phyloP scores from a whole-genome alignment of 805 yeast species.

The Nakazawaea holstii region DNA sequence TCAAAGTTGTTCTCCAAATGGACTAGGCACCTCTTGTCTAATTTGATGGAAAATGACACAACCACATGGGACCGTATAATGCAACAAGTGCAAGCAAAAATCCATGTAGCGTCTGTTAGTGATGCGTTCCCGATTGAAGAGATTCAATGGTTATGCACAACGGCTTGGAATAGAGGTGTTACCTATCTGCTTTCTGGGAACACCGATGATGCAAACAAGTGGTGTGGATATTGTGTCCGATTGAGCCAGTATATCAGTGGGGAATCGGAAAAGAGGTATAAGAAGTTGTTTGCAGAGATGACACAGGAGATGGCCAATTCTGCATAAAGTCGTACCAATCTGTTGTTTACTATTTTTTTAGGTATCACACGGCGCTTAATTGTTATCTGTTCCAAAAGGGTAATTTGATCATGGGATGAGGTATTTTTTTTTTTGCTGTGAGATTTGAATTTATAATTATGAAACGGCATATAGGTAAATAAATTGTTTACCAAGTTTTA shows the following conservation, averaged over 20 bases:
- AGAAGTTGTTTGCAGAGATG: slow-evolving; percentile 8
- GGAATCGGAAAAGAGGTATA: slow-evolving; percentile 5
- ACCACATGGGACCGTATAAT: not conserved
- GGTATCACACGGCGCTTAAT: not conserved
- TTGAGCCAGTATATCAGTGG: slow-evolving; percentile 6
- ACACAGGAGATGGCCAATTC: not conserved
- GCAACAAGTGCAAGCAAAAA: not conserved
- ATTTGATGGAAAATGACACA: not conserved
- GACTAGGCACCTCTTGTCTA: slow-evolving; percentile 21
- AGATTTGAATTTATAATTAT: not conserved
- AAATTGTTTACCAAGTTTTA: too few relatives aligned
- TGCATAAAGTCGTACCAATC: not conserved
- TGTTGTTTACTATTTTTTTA: not conserved
- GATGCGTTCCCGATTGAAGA: slow-evolving; percentile 16
- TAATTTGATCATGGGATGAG: not conserved
- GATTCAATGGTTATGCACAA: slow-evolving; percentile 30
- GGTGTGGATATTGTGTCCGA: slow-evolving; percentile 12
- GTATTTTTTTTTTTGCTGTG: not conserved
- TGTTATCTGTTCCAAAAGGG: not conserved
- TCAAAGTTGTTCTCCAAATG: slow-evolving; percentile 21
- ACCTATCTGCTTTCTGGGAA: slow-evolving; percentile 19
- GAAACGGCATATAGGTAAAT: too few relatives aligned
- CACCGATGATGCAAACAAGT: slow-evolving; percentile 4
- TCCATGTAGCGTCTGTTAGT: not conserved
- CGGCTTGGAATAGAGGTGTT: slow-evolving; percentile 35